Evolutionary conservation across 78 protist species (phyloP), one percentile per base, ranked within the genome.

Genomic region (Dictyostelium purpureum): DNA sequence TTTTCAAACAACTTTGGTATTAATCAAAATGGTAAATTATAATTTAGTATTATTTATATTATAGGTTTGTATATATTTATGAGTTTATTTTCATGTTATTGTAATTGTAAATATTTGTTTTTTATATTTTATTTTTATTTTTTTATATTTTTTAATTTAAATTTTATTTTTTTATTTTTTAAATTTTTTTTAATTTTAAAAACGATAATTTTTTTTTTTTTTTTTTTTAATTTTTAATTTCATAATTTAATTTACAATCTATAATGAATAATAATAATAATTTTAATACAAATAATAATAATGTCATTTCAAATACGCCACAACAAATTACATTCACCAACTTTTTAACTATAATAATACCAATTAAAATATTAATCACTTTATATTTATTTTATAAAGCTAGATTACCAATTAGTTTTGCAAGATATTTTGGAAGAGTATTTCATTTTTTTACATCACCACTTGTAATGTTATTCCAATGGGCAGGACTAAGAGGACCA

Each of bases 351-450:
- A 21, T 75, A 47, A 18, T 75, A 21, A 43, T 82, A 69, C 47
- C 71, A 9, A 31, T 90, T 7, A 90, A 90, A 35, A 21, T 90
- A 43, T 77, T 56, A 21, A n/a, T 70, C 11, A 35, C 77, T 11
- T 35, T 77, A 24, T 90, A 90, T 43, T 14, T 90, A 52, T 90
- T 74, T 54, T 47, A 54, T 19, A 90, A 90, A 52, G 89, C 76
- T 16, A 42, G 47, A 56, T 83, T 90, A 42, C 94, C 94, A 11
- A 26, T 69, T n/a, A 18, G 33, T 2, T 33, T 57, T 40, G 94
- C 94, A 11, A 43, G 37, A 24, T 75, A 74, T 19, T 61, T 79
- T 81, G 94, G 94, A 9, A 47, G 87, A 66, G 1, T 90, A 10
- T 77, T 33, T 37, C 82, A 74, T 40, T 54, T 59, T 26, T 14